Conservation (phyloP, 2,329 filamentous ascomycete species). For the Colletotrichum musicola region DNA sequence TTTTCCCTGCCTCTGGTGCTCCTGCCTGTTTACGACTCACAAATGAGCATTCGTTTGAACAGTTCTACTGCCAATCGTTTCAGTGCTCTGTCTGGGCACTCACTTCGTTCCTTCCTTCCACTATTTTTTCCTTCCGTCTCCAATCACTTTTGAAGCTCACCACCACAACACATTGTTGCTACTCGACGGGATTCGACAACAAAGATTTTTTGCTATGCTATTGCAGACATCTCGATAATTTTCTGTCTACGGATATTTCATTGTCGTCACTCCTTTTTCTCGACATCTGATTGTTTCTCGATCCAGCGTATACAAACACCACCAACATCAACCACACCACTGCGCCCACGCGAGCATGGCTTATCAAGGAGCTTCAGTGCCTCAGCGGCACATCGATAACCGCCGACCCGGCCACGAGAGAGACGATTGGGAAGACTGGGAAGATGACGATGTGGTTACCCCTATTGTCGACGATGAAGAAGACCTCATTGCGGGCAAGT, state of each 20-base stretch:
- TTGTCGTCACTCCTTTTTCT: background rate
- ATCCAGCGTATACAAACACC: background rate
- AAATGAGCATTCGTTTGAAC: slow-evolving; percentile 18
- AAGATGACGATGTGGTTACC: slow-evolving; percentile 60
- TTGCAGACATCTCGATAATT: background rate
- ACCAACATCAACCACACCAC: background rate
- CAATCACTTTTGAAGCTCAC: slow-evolving; percentile 2
- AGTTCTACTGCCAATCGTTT: slow-evolving; percentile 21
- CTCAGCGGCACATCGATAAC: slow-evolving; percentile 11
- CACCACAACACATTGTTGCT: slow-evolving; percentile 5
- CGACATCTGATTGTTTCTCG: background rate
- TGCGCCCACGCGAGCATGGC: slow-evolving; percentile 21
- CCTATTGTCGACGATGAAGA: slow-evolving; percentile 55
- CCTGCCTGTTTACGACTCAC: slow-evolving; percentile 32
- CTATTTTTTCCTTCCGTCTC: slow-evolving; percentile 14
- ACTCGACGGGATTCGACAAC: slow-evolving; percentile 24
- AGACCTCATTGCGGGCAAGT: slow-evolving; percentile 44
- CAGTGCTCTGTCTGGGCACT: background rate
- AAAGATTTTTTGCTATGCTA: background rate
- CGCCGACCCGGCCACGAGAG: slow-evolving; percentile 31
- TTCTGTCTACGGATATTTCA: background rate
- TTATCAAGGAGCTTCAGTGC: background rate
- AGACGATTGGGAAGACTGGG: slow-evolving; percentile 68
- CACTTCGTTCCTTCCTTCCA: slow-evolving; percentile 10
- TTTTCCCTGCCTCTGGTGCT: slow-evolving; percentile 26